Evolutionary conservation across 345 rosid species (phyloP), one percentile per base, ranked within the genome.

Genomic region (Microcos paniculata): DNA sequence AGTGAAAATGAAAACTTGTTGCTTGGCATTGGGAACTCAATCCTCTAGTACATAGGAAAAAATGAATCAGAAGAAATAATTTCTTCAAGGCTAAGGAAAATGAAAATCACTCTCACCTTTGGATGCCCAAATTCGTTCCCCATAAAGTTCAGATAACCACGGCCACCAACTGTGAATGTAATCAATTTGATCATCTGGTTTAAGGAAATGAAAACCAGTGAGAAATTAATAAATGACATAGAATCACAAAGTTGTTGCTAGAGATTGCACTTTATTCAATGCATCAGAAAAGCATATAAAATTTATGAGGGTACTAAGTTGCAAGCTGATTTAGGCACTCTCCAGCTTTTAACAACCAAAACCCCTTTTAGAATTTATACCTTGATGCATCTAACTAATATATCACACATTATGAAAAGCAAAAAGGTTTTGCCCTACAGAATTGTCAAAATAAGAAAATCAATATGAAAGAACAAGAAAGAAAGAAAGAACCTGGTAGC

Each of bases 81-180:
- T 48, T 46, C 31, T 67, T 79, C 31, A 23, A 13, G 19, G 69
- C 52, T 56, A 70, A 74, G 51, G 52, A 24, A 26, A 78, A 61
- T 9, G 48, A 51, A 56, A 63, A 57, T 43, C 57, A 80, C 77
- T 58, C 83, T 67, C 78, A 93, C 99, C 88, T 85, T 82, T 35
- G 99, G 96, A 86, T 95, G 99, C 80, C 94, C 99, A 85, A 95
- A 95, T 86, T 95, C 99, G 70, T 95, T 93, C 75, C 99, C 99
- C 93, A 93, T 93, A 85, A 95, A 95, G 80, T 88, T 95, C 77
- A 95, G 98, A 87, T 90, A 95, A 78, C 94, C 97, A 80, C 30
- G 84, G 62, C 96, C 99, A 70, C 98, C 88, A 45, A 91, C 80
- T 35, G 99, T 81, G 78, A 89, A 95, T 55, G 97, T 90, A 65